Evolutionary conservation across 345 rosid genomes (phyloP).

Genomic region (Anastatica hierochuntica): DNA sequence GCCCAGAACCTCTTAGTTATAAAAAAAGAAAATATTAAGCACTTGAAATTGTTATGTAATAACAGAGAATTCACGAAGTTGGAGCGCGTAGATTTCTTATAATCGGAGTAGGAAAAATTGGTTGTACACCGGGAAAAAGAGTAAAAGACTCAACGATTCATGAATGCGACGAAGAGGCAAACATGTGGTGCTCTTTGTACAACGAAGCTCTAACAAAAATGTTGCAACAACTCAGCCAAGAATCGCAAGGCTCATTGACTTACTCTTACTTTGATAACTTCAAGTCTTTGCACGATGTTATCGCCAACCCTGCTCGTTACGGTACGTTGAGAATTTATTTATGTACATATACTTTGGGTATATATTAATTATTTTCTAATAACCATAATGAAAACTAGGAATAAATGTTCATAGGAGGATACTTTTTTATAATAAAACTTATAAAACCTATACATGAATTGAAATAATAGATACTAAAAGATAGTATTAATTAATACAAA

Average conservation of each 20-base stretch:
- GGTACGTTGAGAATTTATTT: conserved; percentile 30
- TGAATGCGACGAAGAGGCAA: conserved; percentile 39
- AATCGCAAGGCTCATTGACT: conserved; percentile 28
- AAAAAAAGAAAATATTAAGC: no score
- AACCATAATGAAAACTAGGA: no score
- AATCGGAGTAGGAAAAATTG: conserved; percentile 38
- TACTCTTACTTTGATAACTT: conserved; percentile 53
- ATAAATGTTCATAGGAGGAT: no score
- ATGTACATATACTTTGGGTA: no score
- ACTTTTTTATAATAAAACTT: no score
- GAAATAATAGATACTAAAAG: no score
- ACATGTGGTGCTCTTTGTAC: conserved; percentile 35
- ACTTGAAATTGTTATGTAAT: background rate
- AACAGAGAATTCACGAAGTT: conserved; percentile 31
- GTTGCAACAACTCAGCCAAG: conserved; percentile 33
- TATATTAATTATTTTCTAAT: no score
- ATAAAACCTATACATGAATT: no score
- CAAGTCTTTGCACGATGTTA: conserved; percentile 26
- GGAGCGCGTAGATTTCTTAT: conserved; percentile 50
- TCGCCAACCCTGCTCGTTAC: conserved; percentile 35
- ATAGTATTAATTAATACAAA: no score
- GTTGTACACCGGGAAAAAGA: conserved; percentile 52
- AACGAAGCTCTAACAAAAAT: conserved; percentile 32
- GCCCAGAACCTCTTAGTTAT: no score
- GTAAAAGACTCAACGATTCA: conserved; percentile 19